Base-by-base conservation (phyloP, 2,329 filamentous ascomycete species). In the Allantophomopsis cytisporea region DNA sequence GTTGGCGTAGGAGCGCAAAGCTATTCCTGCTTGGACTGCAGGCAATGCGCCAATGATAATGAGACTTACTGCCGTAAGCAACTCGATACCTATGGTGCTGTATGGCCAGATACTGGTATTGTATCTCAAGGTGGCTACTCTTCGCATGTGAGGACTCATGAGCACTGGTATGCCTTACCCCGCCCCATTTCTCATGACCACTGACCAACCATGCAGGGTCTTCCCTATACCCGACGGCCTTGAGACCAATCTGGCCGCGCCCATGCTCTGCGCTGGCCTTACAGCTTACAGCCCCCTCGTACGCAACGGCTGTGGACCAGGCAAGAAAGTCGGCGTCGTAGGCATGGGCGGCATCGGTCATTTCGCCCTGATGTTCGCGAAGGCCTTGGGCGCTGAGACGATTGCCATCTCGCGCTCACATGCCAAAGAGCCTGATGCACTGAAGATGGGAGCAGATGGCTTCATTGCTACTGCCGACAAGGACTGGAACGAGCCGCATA, bases 221-320 rank as follows among this genome's bases (percentile, higher is more conserved):
- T 76, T 73, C 54, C 80, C 81, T 53, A 88, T 93, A 46, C 86
- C 85, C 30, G 83, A 87, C 23, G 73, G 67, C 39, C 69, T 93
- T 35, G 51, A 65, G 8, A 72, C 68, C 47, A 59, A 63, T 40
- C 60, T 78, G 38, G 83, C 79, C 1, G 85, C 83, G 2, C 83
- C 82, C 8, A 86, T 88, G 81, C 70, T 91, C 49, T 93, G 86
- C 60, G 86, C 83, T 32, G 86, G 86, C 46, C 68, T 93, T 47
- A 93, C 86, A 3, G 76, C 77, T 43, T 93, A 78, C 64, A 81
- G 74, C 43, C 85, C 86, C 1, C 68, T 94, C 12, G 78, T 83
- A 46, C 73, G 84, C 37, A 78, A 87, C 53, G 82, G 82, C 16
- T 71, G 72, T 43, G 82, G 82, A 0, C 81, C 81, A 1, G 84